Percentiles rank a stretch among this genome's conserved stretches.
Conservation (phyloP, 2,329 filamentous ascomycete genomes). For the Clarireedia paspali region DNA sequence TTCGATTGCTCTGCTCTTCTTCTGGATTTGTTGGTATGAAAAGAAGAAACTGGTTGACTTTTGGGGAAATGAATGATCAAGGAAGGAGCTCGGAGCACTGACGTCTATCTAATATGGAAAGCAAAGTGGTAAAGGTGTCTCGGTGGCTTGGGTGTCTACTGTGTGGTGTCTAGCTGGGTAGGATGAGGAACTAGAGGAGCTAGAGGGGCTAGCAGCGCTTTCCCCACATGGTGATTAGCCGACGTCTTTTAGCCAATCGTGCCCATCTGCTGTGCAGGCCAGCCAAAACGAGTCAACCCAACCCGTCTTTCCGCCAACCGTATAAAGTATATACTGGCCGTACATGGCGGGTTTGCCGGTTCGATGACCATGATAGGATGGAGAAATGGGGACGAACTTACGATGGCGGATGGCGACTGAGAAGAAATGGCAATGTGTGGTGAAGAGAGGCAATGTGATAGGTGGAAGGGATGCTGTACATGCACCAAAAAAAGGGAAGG, state of each 20-base stretch:
- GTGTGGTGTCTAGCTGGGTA: neutral
- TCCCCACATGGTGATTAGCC: too few species aligned
- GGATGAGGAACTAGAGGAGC: neutral
- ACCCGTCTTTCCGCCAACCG: too few species aligned
- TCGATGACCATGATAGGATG: too few species aligned
- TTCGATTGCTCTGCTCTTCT: neutral
- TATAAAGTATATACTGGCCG: too few species aligned
- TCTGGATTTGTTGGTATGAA: neutral
- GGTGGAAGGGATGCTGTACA: neutral
- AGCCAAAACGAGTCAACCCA: too few species aligned
- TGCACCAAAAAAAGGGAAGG: neutral
- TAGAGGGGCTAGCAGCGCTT: too few species aligned
- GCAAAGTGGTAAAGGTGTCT: neutral
- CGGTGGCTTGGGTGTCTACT: neutral
- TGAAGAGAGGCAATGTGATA: neutral
- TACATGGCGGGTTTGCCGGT: too few species aligned
- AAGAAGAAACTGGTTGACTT: neutral
- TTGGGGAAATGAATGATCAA: neutral
- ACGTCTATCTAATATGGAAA: neutral
- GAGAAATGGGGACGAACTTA: too few species aligned
- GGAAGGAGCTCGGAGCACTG: neutral
- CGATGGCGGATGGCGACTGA: neutral
- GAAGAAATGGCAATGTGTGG: neutral
- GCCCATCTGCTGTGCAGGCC: too few species aligned
- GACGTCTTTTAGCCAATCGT: too few species aligned